Conservation (phyloP, 2,329 filamentous ascomycete genomes). For the Alternaria sp. region DNA sequence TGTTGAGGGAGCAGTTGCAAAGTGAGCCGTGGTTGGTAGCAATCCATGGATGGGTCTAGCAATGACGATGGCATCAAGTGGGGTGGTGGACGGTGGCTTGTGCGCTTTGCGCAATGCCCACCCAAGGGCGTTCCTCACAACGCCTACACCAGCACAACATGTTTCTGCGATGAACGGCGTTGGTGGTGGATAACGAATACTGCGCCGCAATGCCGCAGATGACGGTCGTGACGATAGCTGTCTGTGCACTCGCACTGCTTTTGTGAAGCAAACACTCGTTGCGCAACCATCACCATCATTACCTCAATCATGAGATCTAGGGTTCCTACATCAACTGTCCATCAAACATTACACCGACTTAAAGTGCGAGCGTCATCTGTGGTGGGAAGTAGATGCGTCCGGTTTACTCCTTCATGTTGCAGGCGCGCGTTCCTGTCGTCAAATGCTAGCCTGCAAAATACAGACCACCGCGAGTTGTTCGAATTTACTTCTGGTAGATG, state of each 20-base stretch:
- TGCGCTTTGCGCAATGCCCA: background rate
- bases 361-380: background rate
- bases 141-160: background rate
- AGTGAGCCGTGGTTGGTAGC: too few species aligned
- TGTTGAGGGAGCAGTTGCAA: too few species aligned
- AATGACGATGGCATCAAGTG: background rate
- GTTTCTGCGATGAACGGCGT: background rate
- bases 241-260: background rate
- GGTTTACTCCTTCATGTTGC: background rate
- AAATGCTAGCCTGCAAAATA: background rate
- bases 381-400: background rate
- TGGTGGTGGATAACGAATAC: background rate
- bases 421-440: background rate
- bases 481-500: slow-evolving; percentile 38
- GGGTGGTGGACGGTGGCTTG: too few species aligned
- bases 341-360: background rate
- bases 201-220: background rate
- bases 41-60: too few species aligned
- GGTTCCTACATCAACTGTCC: background rate
- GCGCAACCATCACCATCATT: background rate
- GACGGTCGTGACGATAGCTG: background rate
- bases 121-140: background rate
- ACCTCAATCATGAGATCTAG: background rate
- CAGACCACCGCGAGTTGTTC: slow-evolving; percentile 22
- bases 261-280: background rate